Conservation (phyloP, 108 stramenopile genomes). For the Nitzschia sp. region DNA sequence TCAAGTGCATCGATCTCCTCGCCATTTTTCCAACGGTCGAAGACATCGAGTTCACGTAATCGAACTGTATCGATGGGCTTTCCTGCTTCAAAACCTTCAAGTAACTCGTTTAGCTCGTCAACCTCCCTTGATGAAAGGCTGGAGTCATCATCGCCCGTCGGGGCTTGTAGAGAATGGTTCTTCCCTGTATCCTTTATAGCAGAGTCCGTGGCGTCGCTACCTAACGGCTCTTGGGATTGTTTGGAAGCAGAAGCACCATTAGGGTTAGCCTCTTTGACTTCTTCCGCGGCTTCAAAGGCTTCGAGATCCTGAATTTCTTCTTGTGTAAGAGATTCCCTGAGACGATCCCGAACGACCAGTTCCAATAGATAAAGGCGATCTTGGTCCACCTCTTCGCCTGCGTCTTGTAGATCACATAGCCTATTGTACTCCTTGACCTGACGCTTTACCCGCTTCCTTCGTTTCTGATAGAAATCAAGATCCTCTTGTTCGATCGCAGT, state of each 20-base stretch:
- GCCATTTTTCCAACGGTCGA: constrained; percentile 28
- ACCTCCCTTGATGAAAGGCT: constrained; percentile 24
- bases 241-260: neutral
- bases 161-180: neutral
- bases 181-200: neutral
- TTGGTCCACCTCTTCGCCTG: constrained; percentile 4
- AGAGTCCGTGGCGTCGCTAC: neutral
- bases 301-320: constrained; percentile 20
- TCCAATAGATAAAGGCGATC: constrained; percentile 7
- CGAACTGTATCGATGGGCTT: constrained; percentile 17
- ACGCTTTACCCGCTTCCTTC: constrained; percentile 17
- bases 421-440: constrained; percentile 17
- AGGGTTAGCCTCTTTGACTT: neutral
- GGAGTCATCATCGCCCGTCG: constrained; percentile 2
- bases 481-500: constrained; percentile 14
- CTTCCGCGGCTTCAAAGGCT: constrained; percentile 1
- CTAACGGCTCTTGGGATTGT: too few species aligned
- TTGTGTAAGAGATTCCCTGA: constrained; percentile 9
- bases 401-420: constrained; percentile 6
- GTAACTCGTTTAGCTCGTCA: constrained; percentile 24
- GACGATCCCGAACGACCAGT: constrained; percentile 4
- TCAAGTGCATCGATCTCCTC: constrained; percentile 16
- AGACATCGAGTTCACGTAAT: constrained; percentile 23
- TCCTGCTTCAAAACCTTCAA: constrained; percentile 8
- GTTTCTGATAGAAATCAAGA: constrained; percentile 9